Evolutionary conservation across 768 basidiomycete genomes (phyloP), one percentile per base, ranked within the genome.

Genomic region (Gautieria morchelliformis): DNA sequence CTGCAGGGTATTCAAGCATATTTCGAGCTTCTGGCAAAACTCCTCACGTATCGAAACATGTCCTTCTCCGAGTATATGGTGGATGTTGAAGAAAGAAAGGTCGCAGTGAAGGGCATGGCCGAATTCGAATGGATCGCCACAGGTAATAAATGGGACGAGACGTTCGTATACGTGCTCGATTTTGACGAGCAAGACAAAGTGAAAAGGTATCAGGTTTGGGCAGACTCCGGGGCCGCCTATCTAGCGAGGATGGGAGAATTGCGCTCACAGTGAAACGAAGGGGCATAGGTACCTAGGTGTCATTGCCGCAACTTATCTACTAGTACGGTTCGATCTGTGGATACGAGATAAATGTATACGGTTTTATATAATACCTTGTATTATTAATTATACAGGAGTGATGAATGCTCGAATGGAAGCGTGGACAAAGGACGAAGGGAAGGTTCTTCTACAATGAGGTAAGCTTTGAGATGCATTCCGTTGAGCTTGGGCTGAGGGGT

Each of bases 161-260:
- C 71, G 15, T 86, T 85, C 62, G 68, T 72, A 9, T 84, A 84
- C 62, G 71, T 77, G 17, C 66, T 85, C 60, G 80, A 80, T 64
- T 84, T 84, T 64, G 83, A 84, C 55, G 72, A 78, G 22, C 74
- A 76, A 30, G 64, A 68, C 55, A 84, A 78, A 67, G 70, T 86
- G n/a, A 71, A 71, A 22, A 70, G 74, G 44, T 84, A 83, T 72
- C 78, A 85, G 63, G 75, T 85, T 2, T 86, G 84, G 83, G 81
- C 80, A 11, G 84, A 86, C 66, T 79, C 83, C 7, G 83, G 82
- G 11, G 78, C 83, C 5, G 76, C 80, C 10, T 83, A 82, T 67
- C 72, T 85, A 14, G 83, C 82, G 5, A 73, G 78, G 40, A 71
- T 67, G 22, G 81, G 83, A n/a, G 63, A 71, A 63, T 65, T 82